A percentile compares a stretch with the other conserved stretches of the same genome.
Conservation (phyloP, 495 filamentous ascomycete species). For the Penicillium simplicissimum region DNA sequence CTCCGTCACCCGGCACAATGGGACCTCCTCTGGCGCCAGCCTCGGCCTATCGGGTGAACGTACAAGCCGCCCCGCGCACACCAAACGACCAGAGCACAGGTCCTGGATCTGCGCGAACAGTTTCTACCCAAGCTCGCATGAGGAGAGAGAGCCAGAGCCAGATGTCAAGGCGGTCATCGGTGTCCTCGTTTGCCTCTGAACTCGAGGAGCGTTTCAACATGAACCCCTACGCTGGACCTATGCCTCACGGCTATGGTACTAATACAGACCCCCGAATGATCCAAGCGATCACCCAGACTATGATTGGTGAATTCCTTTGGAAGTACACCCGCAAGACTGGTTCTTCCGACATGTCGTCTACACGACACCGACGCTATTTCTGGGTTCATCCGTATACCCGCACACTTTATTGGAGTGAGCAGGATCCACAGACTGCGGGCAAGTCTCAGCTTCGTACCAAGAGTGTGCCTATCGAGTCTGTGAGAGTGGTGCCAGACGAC, state of each 20-base stretch:
- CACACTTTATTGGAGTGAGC: conserved; percentile 94
- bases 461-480: conserved; percentile 91
- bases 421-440: conserved; percentile 78
- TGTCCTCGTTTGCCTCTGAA: conserved; percentile 94
- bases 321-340: conserved; percentile 96
- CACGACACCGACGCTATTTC: conserved; percentile 92
- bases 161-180: conserved; percentile 73
- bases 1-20: conserved; percentile 62
- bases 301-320: conserved; percentile 99
- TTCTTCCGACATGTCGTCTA: conserved; percentile 79
- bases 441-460: conserved; percentile 82
- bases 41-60: conserved; percentile 64
- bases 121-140: conserved; percentile 43
- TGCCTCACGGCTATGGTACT: conserved; percentile 54
- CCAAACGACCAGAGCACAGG: conserved; percentile 54
- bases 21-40: conserved; percentile 83
- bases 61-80: conserved; percentile 65
- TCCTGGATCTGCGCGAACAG: conserved; percentile 57
- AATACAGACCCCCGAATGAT: conserved; percentile 96
- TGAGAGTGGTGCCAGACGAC: conserved; percentile 91
- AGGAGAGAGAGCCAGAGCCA: conserved; percentile 52
- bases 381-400: conserved; percentile 99
- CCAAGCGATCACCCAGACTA: conserved; percentile 97
- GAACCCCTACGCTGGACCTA: conserved; percentile 54
- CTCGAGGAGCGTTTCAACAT: conserved; percentile 88